phyloP scores from a whole-genome alignment of 140 eudicot species.

The Stevia rebaudiana region DNA sequence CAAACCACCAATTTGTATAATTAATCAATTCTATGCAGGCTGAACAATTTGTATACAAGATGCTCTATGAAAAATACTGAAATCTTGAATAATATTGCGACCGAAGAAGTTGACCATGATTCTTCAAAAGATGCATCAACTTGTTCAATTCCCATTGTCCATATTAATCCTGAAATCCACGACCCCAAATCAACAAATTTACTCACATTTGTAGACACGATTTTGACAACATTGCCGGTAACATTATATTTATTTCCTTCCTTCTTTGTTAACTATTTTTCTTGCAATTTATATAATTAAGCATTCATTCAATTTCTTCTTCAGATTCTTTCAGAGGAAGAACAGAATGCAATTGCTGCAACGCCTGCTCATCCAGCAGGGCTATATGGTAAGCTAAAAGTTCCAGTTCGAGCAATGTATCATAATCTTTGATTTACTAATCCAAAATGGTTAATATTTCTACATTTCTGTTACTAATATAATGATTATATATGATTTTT shows the following conservation, averaged over 20 bases:
- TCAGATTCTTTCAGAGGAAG: conserved; percentile 84
- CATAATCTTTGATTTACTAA: too few species aligned
- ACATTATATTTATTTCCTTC: conserved; percentile 20
- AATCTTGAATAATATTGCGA: conserved; percentile 34
- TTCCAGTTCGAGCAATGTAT: not conserved
- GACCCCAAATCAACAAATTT: conserved; percentile 60
- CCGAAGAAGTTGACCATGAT: conserved; percentile 55
- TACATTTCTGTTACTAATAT: conserved; percentile 23
- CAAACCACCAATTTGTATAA: not conserved
- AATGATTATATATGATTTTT: conserved; percentile 22
- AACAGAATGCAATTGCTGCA: conserved; percentile 81
- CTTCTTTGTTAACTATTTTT: not conserved
- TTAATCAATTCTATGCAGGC: conserved; percentile 41
- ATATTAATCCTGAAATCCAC: conserved; percentile 46
- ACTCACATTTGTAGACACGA: conserved; percentile 67
- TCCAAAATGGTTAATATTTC: too few species aligned
- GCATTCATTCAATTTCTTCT: conserved; percentile 11
- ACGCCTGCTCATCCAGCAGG: conserved; percentile 99
- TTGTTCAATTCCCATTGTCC: conserved; percentile 54
- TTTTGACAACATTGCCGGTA: conserved; percentile 87
- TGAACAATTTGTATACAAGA: conserved; percentile 33
- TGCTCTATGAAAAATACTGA: conserved; percentile 63
- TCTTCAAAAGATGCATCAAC: conserved; percentile 38
- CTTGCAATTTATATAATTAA: not conserved
- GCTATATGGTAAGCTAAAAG: conserved; percentile 54